phyloP scores from a whole-genome alignment of 1,284 basidiomycete genomes.

The Cystobasidiaceae sp. region DNA sequence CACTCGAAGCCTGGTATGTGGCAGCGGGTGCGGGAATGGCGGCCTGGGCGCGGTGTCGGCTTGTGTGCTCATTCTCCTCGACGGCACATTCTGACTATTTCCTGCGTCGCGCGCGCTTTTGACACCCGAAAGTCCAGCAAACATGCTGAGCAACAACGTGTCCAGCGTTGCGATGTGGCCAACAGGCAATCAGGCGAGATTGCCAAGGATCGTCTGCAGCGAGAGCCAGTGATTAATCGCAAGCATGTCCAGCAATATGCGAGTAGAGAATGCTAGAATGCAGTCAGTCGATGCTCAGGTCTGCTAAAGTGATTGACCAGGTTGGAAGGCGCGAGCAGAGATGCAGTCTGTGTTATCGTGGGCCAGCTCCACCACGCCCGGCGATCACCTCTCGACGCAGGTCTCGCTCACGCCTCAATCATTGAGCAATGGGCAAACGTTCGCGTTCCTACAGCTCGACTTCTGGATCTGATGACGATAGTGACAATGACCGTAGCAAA shows the following conservation, averaged over 20 bases:
- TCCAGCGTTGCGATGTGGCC: background rate
- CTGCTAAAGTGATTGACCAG: no score
- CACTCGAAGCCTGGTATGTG: slow-evolving; percentile 20
- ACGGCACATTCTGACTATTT: background rate
- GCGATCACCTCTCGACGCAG: no score
- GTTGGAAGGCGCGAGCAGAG: no score
- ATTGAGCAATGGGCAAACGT: slow-evolving; percentile 7
- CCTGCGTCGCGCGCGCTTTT: slow-evolving; percentile 10
- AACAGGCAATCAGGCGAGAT: background rate
- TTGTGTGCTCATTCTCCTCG: background rate
- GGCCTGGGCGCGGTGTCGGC: slow-evolving; percentile 1
- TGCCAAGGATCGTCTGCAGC: background rate
- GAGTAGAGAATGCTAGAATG: no score
- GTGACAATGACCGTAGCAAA: slow-evolving; percentile 14
- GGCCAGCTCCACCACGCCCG: no score
- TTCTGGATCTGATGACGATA: slow-evolving; percentile 11
- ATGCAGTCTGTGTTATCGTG: no score
- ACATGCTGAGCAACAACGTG: background rate
- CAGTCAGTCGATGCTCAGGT: no score
- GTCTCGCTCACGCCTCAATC: background rate
- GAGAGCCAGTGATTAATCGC: no score
- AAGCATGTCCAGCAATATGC: no score
- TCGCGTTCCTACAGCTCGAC: slow-evolving; percentile 7
- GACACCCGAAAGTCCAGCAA: slow-evolving; percentile 17
- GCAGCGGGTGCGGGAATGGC: slow-evolving; percentile 26